Evolutionary conservation across 2,329 filamentous ascomycete genomes (phyloP).

Genomic region (Paraconiothyrium sp.): DNA sequence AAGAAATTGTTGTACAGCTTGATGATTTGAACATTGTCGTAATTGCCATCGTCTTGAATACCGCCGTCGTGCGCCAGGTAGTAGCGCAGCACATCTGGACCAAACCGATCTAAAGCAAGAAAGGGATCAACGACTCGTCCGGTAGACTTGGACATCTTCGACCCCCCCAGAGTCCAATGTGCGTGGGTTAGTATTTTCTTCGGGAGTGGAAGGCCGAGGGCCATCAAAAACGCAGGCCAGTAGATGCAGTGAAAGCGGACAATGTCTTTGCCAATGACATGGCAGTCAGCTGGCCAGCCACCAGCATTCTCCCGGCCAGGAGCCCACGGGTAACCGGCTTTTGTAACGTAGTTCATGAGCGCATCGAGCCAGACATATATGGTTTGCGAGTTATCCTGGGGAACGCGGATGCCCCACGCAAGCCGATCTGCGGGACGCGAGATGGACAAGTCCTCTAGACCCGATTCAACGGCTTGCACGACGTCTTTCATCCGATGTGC

Average conservation of each 20-base stretch:
- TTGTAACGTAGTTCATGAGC: conserved; percentile 91
- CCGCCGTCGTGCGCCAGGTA: conserved; percentile 86
- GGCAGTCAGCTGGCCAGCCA: conserved; percentile 90
- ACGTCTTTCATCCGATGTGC: conserved; percentile 78
- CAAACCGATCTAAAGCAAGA: conserved; percentile 88
- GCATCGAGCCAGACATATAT: conserved; percentile 99
- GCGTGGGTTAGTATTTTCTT: conserved; percentile 86
- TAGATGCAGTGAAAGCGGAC: conserved; percentile 94
- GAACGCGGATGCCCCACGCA: conserved; percentile 88
- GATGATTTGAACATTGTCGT: conserved; percentile 81
- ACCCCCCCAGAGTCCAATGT: conserved; percentile 91
- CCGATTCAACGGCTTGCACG: conserved; percentile 76
- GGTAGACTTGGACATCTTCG: conserved; percentile 96
- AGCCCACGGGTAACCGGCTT: conserved; percentile 83
- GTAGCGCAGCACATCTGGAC: conserved; percentile 86
- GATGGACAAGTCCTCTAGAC: conserved; percentile 87
- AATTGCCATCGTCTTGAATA: conserved; percentile 80
- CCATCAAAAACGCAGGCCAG: conserved; percentile 96
- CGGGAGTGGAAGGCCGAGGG: conserved; percentile 80
- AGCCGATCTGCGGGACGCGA: conserved; percentile 82
- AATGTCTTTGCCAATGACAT: conserved; percentile 97
- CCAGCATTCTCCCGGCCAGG: conserved; percentile 69
- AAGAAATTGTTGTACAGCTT: conserved; percentile 82
- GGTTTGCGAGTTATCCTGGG: conserved; percentile 83
- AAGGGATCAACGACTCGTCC: conserved; percentile 97